These are phyloP conservation scores for Cutaneotrichosporon cavernicola DNA, from an alignment of 1,284 basidiomycete genomes.

Conservation along the genomic window DNA sequence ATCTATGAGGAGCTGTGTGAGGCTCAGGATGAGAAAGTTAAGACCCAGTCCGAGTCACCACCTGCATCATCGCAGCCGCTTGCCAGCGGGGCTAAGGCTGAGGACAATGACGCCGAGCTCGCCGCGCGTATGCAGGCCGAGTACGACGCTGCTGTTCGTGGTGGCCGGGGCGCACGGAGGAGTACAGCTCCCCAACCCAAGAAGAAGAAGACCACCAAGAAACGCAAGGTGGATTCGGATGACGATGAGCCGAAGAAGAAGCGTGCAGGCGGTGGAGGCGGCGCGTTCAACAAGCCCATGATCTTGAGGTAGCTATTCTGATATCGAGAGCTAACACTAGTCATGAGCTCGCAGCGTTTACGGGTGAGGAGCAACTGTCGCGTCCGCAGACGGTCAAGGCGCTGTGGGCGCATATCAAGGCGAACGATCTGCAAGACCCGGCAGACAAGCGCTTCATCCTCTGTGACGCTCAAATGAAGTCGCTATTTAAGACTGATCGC, in stretches of 20 bases:
- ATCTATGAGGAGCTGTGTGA: conserved; percentile 41
- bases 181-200: conserved; percentile 32
- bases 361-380: conserved; percentile 45
- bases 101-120: conserved; percentile 34
- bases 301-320: conserved; percentile 42
- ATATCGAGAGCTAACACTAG: conserved; percentile 23
- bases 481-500: conserved; percentile 54
- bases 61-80: conserved; percentile 33
- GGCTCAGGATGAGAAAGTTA: conserved; percentile 10
- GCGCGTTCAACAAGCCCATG: conserved; percentile 52
- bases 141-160: conserved; percentile 29
- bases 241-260: conserved; percentile 31
- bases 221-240: conserved; percentile 27
- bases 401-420: conserved; percentile 59
- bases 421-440: conserved; percentile 56
- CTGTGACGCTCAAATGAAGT: conserved; percentile 55
- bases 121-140: conserved; percentile 38
- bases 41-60: conserved; percentile 5
- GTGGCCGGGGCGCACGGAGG: conserved; percentile 29
- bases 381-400: conserved; percentile 58
- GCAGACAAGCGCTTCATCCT: conserved; percentile 56
- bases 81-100: conserved; percentile 17
- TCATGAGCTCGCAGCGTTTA: conserved; percentile 40
- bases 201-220: conserved; percentile 37
- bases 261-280: conserved; percentile 36